Evolutionary conservation across 768 basidiomycete species (phyloP), one percentile per base, ranked within the genome.

Genomic region (Suillus ampliporus): DNA sequence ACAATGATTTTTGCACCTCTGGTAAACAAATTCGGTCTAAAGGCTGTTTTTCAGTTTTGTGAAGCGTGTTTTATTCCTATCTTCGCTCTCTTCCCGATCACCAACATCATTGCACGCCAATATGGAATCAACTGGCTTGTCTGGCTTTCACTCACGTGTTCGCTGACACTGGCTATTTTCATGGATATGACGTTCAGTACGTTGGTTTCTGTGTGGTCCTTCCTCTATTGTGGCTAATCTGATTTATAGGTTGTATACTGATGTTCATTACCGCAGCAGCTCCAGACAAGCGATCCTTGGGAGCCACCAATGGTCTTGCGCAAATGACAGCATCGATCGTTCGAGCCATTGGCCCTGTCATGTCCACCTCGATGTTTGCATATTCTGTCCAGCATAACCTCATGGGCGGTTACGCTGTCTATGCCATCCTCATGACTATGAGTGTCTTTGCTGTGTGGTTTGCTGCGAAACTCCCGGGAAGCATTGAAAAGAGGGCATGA

Each of bases 191-290:
- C 74, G 21, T 78, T 70, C 40, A 65, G 77, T 78, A 23, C 47
- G 75, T 61, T 48, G 34, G 14, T 48, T 52, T 23, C 17, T 6
- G 35, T 43, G 21, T 40, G 17, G 10, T n/a, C n/a, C n/a, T 38
- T 35, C 11, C 14, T 54, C 10, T 10, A 65, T 73, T 28, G 6
- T 34, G 34, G 15, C 48, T 61, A 60, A 58, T 57, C 17, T 15
- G 28, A 23, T 8, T 61, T 37, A 7, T 40, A 90, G 90, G 88
- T 11, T 86, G 89, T 48, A 78, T 89, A 46, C 85, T 90, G 68
- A 89, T 91, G 64, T 89, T 85, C 68, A 87, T 92, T 63, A 81
- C 84, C 15, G 83, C 84, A 26, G 79, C 89, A 26, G 79, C 90
- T 0, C 90, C 90, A 7, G 89, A 89, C 66, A 80, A 80, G 58